These are phyloP conservation scores for Skeletonema tropicum DNA, from an alignment of 108 stramenopile species.

Conservation along the genomic window DNA sequence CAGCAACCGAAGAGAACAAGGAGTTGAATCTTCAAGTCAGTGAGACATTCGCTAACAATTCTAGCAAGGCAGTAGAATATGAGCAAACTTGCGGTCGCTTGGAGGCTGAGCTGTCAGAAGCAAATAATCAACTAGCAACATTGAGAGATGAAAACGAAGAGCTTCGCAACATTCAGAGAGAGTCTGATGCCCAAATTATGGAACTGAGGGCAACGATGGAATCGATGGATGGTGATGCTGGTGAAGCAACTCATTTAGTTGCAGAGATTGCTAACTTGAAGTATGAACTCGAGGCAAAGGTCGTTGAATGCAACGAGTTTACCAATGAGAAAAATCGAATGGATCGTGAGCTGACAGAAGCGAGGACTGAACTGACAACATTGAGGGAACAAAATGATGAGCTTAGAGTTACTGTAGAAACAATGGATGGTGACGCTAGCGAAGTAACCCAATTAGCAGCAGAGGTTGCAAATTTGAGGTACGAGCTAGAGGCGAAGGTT, in stretches of 20 bases:
- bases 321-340: neutral
- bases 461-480: conserved; percentile 39
- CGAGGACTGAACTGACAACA: neutral
- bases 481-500: conserved; percentile 28
- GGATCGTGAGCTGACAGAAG: neutral
- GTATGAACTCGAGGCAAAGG: conserved; percentile 34
- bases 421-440: conserved; percentile 20
- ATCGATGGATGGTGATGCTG: conserved; percentile 25
- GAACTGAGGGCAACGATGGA: conserved; percentile 38
- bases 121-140: conserved; percentile 9
- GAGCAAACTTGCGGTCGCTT: conserved; percentile 6
- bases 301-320: conserved; percentile 24
- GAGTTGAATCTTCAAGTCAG: conserved; percentile 1
- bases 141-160: conserved; percentile 40
- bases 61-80: neutral
- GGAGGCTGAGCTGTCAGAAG: conserved; percentile 22
- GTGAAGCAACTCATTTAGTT: conserved; percentile 31
- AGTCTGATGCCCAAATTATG: conserved; percentile 24
- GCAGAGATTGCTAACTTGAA: conserved; percentile 42
- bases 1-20: neutral
- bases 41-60: conserved; percentile 6
- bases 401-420: conserved; percentile 32
- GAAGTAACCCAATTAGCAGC: conserved; percentile 35
- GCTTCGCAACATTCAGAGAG: conserved; percentile 16
- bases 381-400: conserved; percentile 18